A percentile compares a stretch with the other conserved stretches of the same genome.
phyloP scores from a whole-genome alignment of 345 rosid species.

The Arabis alpina region DNA sequence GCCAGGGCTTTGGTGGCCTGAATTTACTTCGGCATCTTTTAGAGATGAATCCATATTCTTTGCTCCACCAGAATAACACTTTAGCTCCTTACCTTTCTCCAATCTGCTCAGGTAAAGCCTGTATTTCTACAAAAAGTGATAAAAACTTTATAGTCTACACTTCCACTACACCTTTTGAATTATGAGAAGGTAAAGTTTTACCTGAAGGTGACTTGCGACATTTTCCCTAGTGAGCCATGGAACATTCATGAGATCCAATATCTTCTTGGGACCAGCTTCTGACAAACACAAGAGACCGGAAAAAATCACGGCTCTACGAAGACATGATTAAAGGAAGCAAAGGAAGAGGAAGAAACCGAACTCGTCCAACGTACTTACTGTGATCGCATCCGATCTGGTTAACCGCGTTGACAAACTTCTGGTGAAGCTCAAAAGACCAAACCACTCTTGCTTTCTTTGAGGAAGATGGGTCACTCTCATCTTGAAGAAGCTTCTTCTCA shows the following conservation, averaged over 20 bases:
- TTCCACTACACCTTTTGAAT: background rate
- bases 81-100: constrained; percentile 69
- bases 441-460: constrained; percentile 90
- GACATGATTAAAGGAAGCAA: constrained; percentile 16
- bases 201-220: constrained; percentile 97
- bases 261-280: constrained; percentile 98
- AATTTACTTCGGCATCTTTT: constrained; percentile 49
- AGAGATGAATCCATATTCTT: constrained; percentile 62
- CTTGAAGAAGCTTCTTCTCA: constrained; percentile 64
- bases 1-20: constrained; percentile 50
- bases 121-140: constrained; percentile 70
- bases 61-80: constrained; percentile 50
- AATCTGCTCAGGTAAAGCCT: constrained; percentile 88
- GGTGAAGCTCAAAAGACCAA: constrained; percentile 93
- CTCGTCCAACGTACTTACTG: constrained; percentile 78
- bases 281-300: constrained; percentile 55
- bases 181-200: constrained; percentile 38
- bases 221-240: constrained; percentile 96
- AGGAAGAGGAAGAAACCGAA: constrained; percentile 22
- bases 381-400: constrained; percentile 86
- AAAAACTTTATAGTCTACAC: constrained; percentile 8
- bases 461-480: constrained; percentile 61
- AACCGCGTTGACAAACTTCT: constrained; percentile 95
- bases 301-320: constrained; percentile 32
- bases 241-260: constrained; percentile 93